Base-by-base conservation (phyloP, 768 basidiomycete genomes). In the Rhodotorula taiwanensis region DNA sequence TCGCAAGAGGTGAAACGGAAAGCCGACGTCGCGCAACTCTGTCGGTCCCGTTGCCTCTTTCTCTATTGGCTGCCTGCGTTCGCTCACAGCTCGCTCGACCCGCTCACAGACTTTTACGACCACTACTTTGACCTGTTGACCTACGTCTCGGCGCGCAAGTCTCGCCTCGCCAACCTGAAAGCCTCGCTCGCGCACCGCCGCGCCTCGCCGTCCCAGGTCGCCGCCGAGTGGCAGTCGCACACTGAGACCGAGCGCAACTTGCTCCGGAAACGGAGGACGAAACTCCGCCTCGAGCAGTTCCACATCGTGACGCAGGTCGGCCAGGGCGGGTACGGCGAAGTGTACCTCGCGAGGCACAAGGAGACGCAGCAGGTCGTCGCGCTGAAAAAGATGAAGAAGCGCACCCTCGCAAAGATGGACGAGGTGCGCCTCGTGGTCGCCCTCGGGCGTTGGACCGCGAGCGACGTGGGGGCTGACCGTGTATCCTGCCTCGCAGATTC, bases 261-360 rank as follows among this genome's bases (percentile, higher is more conserved):
- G 13, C 80, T 99, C n/a, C 82, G 95, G 57, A 86, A 87, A 66
- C 82, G 95, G n/a, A 81, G 95, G 42, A 86, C 93, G 16, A 99
- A 95, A 74, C 81, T 98, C 47, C 83, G 84, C 62, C 84, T 99
- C 30, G 90, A 97, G 52, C 89, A 94, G 73, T 99, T 99, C 77
- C 89, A 95, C 73, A 94, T 99, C 75, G 93, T 99, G 68, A 91
- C 92, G 1, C 95, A 99, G 76, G 91, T 99, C 52, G 95, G 95
- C 2, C 95, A 99, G 78, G 95, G 95, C 18, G 95, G 95, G 4
- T 99, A 98, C 76, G 95, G 95, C 9, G 94, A 97, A 69, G 95
- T 99, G 30, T 99, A 88, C 74, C 81, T 99, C 55, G 95, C 95
- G 15, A 80, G 94, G 45, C 95, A 97, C 75, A 86, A 86, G 70